Conservation (phyloP, 169 alveolate species). For the Plasmodium knowlesi region DNA sequence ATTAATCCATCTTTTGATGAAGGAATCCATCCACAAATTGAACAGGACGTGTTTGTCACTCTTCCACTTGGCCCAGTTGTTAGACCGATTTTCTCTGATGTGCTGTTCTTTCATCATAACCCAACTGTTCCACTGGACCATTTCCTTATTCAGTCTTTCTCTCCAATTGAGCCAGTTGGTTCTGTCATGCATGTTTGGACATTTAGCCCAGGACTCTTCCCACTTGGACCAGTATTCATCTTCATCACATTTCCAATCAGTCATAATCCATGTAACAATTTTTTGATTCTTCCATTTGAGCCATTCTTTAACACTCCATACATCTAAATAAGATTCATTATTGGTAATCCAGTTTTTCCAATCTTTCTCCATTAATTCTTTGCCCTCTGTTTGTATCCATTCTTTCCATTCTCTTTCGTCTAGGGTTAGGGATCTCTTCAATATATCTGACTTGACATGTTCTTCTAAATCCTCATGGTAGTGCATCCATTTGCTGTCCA, state of each 20-base stretch:
- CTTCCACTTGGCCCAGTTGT: constrained; percentile 20
- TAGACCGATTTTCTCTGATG: not conserved
- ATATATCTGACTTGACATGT: not conserved
- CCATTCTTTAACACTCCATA: constrained; percentile 40
- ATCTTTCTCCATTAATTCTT: constrained; percentile 24
- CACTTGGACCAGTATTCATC: constrained; percentile 22
- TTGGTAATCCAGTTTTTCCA: not conserved
- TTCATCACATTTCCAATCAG: constrained; percentile 35
- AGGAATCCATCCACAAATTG: constrained; percentile 6
- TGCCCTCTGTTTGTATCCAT: constrained; percentile 38
- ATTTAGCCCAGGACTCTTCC: constrained; percentile 27
- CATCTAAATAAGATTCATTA: constrained; percentile 23
- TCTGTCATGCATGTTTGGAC: not conserved
- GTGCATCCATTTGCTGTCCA: constrained; percentile 27
- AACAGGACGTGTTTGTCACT: constrained; percentile 5
- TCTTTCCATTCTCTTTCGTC: constrained; percentile 29
- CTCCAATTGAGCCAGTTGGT: constrained; percentile 13
- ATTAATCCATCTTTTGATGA: not conserved
- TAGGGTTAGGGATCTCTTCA: constrained; percentile 11
- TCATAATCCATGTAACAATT: not conserved
- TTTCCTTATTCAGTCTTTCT: constrained; percentile 12
- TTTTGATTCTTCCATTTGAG: constrained; percentile 10
- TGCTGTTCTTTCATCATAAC: constrained; percentile 13
- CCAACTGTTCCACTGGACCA: constrained; percentile 38
- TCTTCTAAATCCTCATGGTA: not conserved